These are phyloP conservation scores for Gossypium trilobum DNA, from an alignment of 441 rosid species.

Conservation along the genomic window DNA sequence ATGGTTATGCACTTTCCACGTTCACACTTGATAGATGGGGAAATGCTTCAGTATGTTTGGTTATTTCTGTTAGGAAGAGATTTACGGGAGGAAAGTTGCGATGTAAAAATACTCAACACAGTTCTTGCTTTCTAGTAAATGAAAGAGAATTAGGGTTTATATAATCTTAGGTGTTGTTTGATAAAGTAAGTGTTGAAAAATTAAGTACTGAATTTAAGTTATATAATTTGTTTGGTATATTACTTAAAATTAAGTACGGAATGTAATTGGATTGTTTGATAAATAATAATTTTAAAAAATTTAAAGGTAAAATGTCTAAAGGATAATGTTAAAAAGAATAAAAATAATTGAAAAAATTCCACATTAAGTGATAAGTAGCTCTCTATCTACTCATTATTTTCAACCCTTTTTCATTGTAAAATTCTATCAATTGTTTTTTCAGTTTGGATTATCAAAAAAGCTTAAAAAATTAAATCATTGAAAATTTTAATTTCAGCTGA, in stretches of 20 bases:
- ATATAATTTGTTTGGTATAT: not conserved
- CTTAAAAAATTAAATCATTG: not conserved
- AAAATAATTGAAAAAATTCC: not conserved
- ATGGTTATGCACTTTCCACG: not conserved
- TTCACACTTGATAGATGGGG: not conserved
- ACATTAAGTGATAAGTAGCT: not conserved
- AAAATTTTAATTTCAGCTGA: not conserved
- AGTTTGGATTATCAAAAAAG: not conserved
- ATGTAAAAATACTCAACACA: not conserved
- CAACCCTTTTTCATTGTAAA: not conserved
- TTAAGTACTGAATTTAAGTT: not conserved
- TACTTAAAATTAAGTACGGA: not conserved
- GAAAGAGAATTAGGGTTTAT: not conserved
- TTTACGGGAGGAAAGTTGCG: not conserved
- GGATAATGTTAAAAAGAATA: not conserved
- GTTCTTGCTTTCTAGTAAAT: not conserved
- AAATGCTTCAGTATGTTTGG: not conserved
- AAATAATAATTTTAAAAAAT: too few relatives aligned
- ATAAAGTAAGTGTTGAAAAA: not conserved
- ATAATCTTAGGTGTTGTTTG: not conserved
- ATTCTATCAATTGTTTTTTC: not conserved
- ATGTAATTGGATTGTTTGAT: not conserved
- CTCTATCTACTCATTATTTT: not conserved
- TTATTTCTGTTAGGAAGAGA: not conserved
- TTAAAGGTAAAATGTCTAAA: not conserved